A percentile compares a stretch with the other conserved stretches of the same genome.
Conservation (phyloP, 108 stramenopile species). For the Cyclotella distinguenda region DNA sequence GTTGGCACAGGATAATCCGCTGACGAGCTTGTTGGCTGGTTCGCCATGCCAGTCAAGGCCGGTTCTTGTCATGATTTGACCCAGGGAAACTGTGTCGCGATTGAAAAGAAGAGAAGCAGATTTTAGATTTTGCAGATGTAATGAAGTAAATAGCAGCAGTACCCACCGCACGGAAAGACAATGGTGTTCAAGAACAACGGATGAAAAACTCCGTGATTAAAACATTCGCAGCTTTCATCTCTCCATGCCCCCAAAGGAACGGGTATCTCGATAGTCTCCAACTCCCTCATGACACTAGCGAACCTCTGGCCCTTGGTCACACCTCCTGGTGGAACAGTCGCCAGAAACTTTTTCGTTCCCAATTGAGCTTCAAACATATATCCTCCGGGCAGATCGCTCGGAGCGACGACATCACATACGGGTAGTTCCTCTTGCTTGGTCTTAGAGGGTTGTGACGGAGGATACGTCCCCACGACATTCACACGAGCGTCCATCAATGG, state of each 20-base stretch:
- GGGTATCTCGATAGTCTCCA: slow-evolving; percentile 49
- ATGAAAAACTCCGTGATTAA: slow-evolving; percentile 59
- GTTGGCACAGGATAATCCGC: slow-evolving; percentile 49
- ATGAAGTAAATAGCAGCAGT: not conserved
- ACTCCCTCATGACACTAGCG: slow-evolving; percentile 61
- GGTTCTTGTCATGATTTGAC: slow-evolving; percentile 73
- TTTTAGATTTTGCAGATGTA: not conserved
- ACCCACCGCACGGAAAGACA: slow-evolving; percentile 73
- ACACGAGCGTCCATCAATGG: slow-evolving; percentile 7
- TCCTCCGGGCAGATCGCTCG: slow-evolving; percentile 47
- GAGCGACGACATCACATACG: slow-evolving; percentile 62
- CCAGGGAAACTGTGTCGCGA: slow-evolving; percentile 48
- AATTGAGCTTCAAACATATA: slow-evolving; percentile 59
- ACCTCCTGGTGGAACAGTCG: slow-evolving; percentile 73
- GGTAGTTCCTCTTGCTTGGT: slow-evolving; percentile 16
- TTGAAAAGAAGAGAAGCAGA: not conserved
- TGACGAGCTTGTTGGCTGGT: slow-evolving; percentile 50
- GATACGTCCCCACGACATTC: not conserved
- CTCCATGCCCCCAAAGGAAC: slow-evolving; percentile 66
- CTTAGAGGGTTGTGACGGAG: not conserved
- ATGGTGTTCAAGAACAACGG: slow-evolving; percentile 59
- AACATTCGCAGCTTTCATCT: slow-evolving; percentile 53
- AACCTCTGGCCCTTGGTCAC: slow-evolving; percentile 74
- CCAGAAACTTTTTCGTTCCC: slow-evolving; percentile 41
- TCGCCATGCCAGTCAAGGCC: slow-evolving; percentile 68